Conservation (phyloP, 1,284 basidiomycete species). For the Boletus sp. region DNA sequence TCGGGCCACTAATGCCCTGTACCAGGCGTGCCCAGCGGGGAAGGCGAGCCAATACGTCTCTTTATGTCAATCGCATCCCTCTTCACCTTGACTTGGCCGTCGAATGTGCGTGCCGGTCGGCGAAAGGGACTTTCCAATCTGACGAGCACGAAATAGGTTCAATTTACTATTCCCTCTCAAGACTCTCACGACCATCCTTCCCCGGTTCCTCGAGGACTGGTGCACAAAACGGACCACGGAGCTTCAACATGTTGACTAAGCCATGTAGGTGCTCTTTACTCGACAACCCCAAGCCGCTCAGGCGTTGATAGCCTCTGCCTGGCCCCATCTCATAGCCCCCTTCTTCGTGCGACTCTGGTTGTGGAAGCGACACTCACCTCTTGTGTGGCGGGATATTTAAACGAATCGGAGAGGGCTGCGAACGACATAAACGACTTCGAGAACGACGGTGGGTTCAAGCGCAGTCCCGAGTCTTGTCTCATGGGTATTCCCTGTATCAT, state of each 20-base stretch:
- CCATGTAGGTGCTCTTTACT: constrained; percentile 48
- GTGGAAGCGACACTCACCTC: no score
- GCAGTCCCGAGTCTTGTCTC: no score
- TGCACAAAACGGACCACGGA: constrained; percentile 79
- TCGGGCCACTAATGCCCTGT: not conserved
- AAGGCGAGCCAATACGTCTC: constrained; percentile 32
- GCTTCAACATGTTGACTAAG: constrained; percentile 69
- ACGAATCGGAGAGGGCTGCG: no score
- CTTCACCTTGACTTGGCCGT: constrained; percentile 76
- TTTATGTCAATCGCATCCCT: constrained; percentile 74
- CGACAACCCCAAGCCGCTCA: constrained; percentile 39
- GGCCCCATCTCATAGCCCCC: no score
- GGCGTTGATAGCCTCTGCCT: constrained; percentile 19
- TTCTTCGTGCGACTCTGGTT: no score
- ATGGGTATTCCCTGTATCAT: no score
- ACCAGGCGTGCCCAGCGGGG: not conserved
- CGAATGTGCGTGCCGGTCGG: constrained; percentile 79
- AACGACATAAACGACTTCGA: no score
- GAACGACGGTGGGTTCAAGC: no score
- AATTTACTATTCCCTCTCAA: no score
- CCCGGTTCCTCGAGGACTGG: constrained; percentile 85
- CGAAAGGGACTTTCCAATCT: constrained; percentile 47
- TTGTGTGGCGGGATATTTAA: no score
- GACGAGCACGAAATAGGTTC: no score
- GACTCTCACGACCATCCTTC: no score